Conservation (phyloP, 2,329 filamentous ascomycete species). For the Biscogniauxia sp. region DNA sequence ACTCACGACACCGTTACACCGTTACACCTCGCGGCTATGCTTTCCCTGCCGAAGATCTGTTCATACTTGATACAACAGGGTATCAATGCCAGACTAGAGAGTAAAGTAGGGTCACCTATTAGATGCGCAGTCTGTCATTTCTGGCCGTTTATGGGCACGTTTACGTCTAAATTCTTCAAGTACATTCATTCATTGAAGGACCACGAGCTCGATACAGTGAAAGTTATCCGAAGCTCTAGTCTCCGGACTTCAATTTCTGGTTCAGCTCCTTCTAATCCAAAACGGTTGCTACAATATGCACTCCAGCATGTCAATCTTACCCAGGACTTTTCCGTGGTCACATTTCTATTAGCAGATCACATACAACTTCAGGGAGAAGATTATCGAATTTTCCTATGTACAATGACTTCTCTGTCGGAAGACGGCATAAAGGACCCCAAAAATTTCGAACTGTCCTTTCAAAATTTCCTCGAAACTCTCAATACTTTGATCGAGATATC, state of each 20-base stretch:
- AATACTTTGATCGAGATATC: conserved; percentile 4
- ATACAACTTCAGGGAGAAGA: neutral
- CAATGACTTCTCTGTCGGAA: no score
- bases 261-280: no score
- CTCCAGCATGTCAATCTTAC: no score
- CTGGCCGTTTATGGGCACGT: no score
- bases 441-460: no score
- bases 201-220: no score
- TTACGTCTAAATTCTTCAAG: no score
- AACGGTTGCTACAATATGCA: no score
- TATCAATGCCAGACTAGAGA: neutral
- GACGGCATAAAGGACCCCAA: no score
- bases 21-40: neutral
- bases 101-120: conserved; percentile 4
- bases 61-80: neutral
- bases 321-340: neutral
- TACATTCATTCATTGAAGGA: no score
- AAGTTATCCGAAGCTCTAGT: no score
- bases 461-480: conserved; percentile 1
- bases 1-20: neutral
- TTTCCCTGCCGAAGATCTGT: neutral
- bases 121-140: conserved; percentile 6
- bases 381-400: neutral
- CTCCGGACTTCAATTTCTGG: no score
- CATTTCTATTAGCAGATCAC: neutral